Conservation (phyloP, 345 rosid genomes). For the Rhodamnia argentea region DNA sequence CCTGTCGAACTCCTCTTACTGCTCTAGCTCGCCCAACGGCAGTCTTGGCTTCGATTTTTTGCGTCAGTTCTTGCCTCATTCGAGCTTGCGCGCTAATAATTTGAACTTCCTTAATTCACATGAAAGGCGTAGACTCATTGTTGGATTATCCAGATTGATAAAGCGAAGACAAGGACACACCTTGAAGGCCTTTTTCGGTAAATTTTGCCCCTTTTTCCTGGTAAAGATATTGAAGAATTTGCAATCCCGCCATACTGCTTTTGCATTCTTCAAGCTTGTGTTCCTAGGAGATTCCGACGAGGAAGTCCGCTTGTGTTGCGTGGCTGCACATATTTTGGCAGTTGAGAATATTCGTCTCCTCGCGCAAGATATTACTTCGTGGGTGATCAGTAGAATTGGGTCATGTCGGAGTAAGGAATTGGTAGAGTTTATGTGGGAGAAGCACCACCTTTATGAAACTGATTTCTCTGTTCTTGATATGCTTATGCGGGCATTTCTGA, state of each 20-base stretch:
- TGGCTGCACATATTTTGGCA: constrained; percentile 44
- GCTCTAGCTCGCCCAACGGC: not conserved
- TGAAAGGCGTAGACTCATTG: constrained; percentile 42
- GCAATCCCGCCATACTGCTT: constrained; percentile 33
- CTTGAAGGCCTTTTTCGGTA: constrained; percentile 18
- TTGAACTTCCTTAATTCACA: constrained; percentile 25
- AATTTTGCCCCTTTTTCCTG: constrained; percentile 32
- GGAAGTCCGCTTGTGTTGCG: constrained; percentile 27
- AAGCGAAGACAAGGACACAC: constrained; percentile 20
- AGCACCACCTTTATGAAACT: constrained; percentile 36
- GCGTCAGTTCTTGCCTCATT: constrained; percentile 34
- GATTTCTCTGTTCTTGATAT: constrained; percentile 59
- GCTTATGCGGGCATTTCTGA: constrained; percentile 51
- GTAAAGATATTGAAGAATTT: constrained; percentile 36
- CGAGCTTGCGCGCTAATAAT: not conserved
- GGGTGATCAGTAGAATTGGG: constrained; percentile 48
- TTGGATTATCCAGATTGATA: constrained; percentile 36
- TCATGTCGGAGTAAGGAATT: constrained; percentile 25
- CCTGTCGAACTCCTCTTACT: not conserved
- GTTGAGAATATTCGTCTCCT: constrained; percentile 23
- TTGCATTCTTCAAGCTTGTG: constrained; percentile 49
- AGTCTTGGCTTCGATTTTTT: constrained; percentile 8
- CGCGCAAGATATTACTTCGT: constrained; percentile 58
- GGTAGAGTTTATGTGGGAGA: constrained; percentile 53
- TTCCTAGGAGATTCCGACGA: constrained; percentile 33